Conservation (phyloP, 1,284 basidiomycete species). For the Mycosarcoma maydis region DNA sequence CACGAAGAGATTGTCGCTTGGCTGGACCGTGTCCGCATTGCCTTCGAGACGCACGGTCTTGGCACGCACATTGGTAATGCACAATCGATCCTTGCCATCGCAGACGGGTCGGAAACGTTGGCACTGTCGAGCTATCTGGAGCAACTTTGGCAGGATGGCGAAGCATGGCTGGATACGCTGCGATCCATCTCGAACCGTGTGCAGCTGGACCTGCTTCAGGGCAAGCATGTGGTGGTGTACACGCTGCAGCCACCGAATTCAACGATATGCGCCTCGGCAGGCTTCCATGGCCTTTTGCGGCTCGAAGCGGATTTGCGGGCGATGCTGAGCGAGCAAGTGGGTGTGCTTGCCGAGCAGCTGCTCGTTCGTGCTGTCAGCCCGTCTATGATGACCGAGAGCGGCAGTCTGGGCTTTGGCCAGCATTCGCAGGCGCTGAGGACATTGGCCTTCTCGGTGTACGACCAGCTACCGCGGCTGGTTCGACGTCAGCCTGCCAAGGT, state of each 20-base stretch:
- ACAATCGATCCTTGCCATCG: constrained; percentile 32
- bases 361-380: constrained; percentile 38
- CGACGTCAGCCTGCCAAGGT: constrained; percentile 37
- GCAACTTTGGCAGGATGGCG: constrained; percentile 23
- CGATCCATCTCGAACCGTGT: constrained; percentile 40
- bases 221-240: constrained; percentile 51
- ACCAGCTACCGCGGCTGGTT: constrained; percentile 41
- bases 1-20: constrained; percentile 44
- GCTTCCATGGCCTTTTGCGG: constrained; percentile 31
- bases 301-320: constrained; percentile 36
- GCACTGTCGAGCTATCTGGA: constrained; percentile 42
- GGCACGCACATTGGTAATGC: constrained; percentile 37
- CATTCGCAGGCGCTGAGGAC: constrained; percentile 18
- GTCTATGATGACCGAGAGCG: constrained; percentile 40
- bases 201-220: constrained; percentile 27
- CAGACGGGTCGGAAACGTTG: constrained; percentile 25
- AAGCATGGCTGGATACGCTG: constrained; percentile 46
- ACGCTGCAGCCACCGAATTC: constrained; percentile 33
- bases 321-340: constrained; percentile 40
- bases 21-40: constrained; percentile 36
- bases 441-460: constrained; percentile 47
- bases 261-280: constrained; percentile 5
- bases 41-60: constrained; percentile 45
- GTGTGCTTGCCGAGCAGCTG: constrained; percentile 35
- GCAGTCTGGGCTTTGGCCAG: constrained; percentile 30